Percentiles rank a stretch among this genome's conserved stretches.
phyloP scores from a whole-genome alignment of 2,329 filamentous ascomycete species.

The Pseudopyricularia cyperi region DNA sequence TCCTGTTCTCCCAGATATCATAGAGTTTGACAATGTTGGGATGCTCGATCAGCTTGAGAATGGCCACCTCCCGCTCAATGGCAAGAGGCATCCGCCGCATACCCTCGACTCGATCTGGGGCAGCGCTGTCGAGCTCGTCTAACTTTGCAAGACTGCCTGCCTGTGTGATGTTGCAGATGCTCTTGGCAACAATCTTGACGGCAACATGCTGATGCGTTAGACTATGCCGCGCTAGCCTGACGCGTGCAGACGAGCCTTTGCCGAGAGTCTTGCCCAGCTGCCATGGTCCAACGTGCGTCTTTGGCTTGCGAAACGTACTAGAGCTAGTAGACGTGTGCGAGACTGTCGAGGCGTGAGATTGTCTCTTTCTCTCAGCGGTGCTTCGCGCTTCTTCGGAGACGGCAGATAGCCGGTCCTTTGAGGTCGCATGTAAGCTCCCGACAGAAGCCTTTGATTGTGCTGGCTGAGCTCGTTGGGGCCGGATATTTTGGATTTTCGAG shows the following conservation, averaged over 20 bases:
- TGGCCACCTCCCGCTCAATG: slow-evolving; percentile 88
- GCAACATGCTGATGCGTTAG: slow-evolving; percentile 71
- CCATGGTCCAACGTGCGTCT: slow-evolving; percentile 86
- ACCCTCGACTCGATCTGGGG: slow-evolving; percentile 41
- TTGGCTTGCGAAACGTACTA: slow-evolving; percentile 19
- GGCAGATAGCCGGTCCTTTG: slow-evolving; percentile 14
- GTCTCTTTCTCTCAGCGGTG: slow-evolving; percentile 18
- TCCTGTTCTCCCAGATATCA: slow-evolving; percentile 95
- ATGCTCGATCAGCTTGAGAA: slow-evolving; percentile 93
- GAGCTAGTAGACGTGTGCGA: slow-evolving; percentile 16
- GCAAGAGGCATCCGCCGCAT: slow-evolving; percentile 69
- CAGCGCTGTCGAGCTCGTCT: slow-evolving; percentile 55
- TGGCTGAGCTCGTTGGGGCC: background rate
- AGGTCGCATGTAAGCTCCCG: background rate
- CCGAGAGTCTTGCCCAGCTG: slow-evolving; percentile 80
- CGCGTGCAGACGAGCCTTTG: slow-evolving; percentile 77
- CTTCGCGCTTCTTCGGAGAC: slow-evolving; percentile 17
- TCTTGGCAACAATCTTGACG: slow-evolving; percentile 89
- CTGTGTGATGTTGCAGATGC: slow-evolving; percentile 64
- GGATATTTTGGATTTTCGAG: background rate
- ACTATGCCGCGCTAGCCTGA: slow-evolving; percentile 72
- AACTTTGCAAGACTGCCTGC: slow-evolving; percentile 77
- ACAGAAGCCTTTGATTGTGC: background rate
- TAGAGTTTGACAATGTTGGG: slow-evolving; percentile 88
- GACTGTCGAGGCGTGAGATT: slow-evolving; percentile 23